Percentiles rank a stretch among this genome's conserved stretches.
Evolutionary conservation across 2,329 filamentous ascomycete genomes (phyloP).

Genomic region (Colletotrichum tropicale): DNA sequence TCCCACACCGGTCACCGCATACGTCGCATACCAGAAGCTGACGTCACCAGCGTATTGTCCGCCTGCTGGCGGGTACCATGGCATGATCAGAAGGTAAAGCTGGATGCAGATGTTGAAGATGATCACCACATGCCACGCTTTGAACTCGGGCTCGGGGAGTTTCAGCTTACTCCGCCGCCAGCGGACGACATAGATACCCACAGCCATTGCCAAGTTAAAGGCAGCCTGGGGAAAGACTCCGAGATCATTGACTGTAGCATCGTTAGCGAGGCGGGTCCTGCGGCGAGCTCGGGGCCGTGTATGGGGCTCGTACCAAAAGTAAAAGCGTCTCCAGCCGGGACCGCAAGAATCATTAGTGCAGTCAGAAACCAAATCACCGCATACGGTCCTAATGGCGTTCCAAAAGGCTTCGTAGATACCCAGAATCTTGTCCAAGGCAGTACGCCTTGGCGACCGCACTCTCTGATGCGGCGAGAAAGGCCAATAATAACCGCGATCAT

Average conservation of each 20-base stretch:
- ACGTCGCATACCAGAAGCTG: conserved; percentile 77
- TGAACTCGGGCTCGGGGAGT: conserved; percentile 55
- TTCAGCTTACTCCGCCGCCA: conserved; percentile 55
- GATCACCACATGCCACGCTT: conserved; percentile 62
- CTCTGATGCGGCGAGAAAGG: conserved; percentile 59
- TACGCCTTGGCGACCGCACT: conserved; percentile 66
- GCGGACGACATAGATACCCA: conserved; percentile 64
- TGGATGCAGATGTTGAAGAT: conserved; percentile 65
- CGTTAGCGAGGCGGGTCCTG: neutral
- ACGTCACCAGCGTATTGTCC: conserved; percentile 68
- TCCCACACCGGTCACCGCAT: conserved; percentile 66
- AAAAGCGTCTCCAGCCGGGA: conserved; percentile 68
- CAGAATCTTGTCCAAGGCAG: conserved; percentile 63
- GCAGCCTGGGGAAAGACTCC: conserved; percentile 61
- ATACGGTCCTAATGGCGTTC: conserved; percentile 65
- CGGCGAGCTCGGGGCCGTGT: neutral
- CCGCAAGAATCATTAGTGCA: conserved; percentile 61
- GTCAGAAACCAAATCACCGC: conserved; percentile 61
- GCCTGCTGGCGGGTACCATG: conserved; percentile 71
- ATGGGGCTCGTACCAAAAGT: conserved; percentile 52
- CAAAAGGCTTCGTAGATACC: conserved; percentile 67
- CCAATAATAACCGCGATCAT: conserved; percentile 60
- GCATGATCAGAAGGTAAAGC: conserved; percentile 69
- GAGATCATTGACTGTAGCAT: conserved; percentile 34
- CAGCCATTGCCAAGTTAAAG: conserved; percentile 60